Percentiles rank a stretch among this genome's conserved stretches.
Evolutionary conservation across 176 grass and related monocot genomes (phyloP).

Genomic region (Ananas comosus): DNA sequence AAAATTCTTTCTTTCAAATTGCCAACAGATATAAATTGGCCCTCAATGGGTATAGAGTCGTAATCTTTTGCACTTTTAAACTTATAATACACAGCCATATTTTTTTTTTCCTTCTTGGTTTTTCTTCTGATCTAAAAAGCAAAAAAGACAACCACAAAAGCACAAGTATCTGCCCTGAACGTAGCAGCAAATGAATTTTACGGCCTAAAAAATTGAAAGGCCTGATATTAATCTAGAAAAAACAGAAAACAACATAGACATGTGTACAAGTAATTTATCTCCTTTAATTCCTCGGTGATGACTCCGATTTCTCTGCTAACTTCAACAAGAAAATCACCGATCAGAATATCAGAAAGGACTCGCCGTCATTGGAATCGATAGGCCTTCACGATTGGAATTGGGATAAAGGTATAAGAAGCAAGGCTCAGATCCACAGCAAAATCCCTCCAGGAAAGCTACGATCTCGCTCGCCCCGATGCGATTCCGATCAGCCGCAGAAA

Average conservation of each 20-base stretch:
- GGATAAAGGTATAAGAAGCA: no score
- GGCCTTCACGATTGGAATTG: no score
- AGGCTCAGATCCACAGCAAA: neutral
- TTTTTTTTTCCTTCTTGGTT: neutral
- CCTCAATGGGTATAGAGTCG: conserved; percentile 88
- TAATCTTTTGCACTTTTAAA: conserved; percentile 98
- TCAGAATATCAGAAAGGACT: no score
- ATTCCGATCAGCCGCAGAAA: neutral
- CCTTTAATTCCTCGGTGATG: neutral
- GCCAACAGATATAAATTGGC: conserved; percentile 91
- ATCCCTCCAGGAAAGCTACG: neutral
- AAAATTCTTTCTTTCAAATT: conserved; percentile 98
- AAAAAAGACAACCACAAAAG: neutral
- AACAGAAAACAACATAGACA: neutral
- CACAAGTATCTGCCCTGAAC: neutral
- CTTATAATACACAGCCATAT: conserved; percentile 98
- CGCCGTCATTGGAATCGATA: no score
- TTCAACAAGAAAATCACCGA: neutral
- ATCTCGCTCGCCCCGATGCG: neutral
- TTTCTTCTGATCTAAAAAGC: conserved; percentile 36
- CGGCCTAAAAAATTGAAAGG: conserved; percentile 1
- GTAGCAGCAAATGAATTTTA: neutral
- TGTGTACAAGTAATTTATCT: conserved; percentile 4
- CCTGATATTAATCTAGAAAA: neutral
- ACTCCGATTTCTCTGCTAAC: neutral